Base-by-base conservation (phyloP, 148 eudicot genomes). In the Camellia sinensis region DNA sequence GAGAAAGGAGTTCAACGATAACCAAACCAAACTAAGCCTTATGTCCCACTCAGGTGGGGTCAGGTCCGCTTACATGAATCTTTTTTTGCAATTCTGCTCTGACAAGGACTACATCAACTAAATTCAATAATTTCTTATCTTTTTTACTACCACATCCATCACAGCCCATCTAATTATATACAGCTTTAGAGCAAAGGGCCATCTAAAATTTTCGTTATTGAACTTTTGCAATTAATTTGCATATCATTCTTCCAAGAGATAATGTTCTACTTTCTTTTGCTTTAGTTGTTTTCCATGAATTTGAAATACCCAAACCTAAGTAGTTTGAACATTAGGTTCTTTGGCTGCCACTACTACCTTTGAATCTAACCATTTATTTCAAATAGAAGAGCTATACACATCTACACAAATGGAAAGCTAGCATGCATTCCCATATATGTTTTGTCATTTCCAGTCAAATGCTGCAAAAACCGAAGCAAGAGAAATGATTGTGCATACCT, bases 401-500 rank as follows among this genome's bases (percentile, higher is more conserved):
- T 37, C 78, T 53, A 41, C 52, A 76, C 37, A 29, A 29, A 29
- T 29, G 37, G 37, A 29, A 29, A 29, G 37, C 37, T 29, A 29
- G 37, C 37, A 29, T 29, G 37, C 37, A 29, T 29, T 29, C 37
- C 37, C 37, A 29, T 29, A 29, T 29, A 29, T 29, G 1, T 29
- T 29, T 29, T 29, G 37, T 29, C 37, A 29, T 29, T 29, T 29
- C 37, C 1, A 29, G 37, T 29, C 37, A 29, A 29, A 74, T 37
- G 17, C 13, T 56, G 75, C 10, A 78, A 21, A 62, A 18, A 75
- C 77, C 64, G 22, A 46, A 19, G 67, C 29, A 64, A 61, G 13
- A 48, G 62, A 19, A 11, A 8, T 18, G 60, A 78, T 56, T 70
- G 18, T 57, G 44, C 73, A 79, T 85, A 96, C 99, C 99, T 77